Conservation (phyloP, 208 protist genomes). For the Leishmania arabica region DNA sequence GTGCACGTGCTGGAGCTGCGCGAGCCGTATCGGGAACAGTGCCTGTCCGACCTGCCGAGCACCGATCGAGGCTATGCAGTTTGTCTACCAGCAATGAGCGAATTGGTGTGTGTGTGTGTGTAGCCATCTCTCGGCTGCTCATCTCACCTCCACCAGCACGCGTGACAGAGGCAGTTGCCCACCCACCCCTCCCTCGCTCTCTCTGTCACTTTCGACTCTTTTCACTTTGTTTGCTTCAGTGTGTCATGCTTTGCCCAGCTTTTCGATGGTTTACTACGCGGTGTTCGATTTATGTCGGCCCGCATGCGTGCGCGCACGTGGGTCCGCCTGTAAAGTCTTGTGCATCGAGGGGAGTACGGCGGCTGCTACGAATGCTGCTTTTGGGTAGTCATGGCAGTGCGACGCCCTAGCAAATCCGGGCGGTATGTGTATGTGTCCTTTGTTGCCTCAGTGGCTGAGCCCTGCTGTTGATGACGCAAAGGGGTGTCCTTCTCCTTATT, state of each 20-base stretch:
- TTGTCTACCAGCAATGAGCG: slow-evolving; percentile 50
- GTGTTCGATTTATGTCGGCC: neutral
- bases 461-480: neutral
- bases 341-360: neutral
- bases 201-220: neutral
- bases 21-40: slow-evolving; percentile 21
- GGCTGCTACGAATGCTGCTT: neutral
- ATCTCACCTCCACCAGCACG: neutral
- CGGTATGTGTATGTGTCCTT: neutral
- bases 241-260: neutral
- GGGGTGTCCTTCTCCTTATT: neutral
- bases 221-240: neutral
- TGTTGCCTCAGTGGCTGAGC: neutral
- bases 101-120: neutral
- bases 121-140: neutral
- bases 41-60: slow-evolving; percentile 57
- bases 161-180: neutral
- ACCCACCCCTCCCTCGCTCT: neutral
- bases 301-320: neutral
- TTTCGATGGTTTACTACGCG: neutral
- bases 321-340: slow-evolving; percentile 21
- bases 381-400: neutral
- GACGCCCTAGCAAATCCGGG: neutral
- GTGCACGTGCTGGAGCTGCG: slow-evolving; percentile 72
- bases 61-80: slow-evolving; percentile 48